Base-by-base conservation (phyloP, 768 basidiomycete species). In the Floccularia luteovirens region DNA sequence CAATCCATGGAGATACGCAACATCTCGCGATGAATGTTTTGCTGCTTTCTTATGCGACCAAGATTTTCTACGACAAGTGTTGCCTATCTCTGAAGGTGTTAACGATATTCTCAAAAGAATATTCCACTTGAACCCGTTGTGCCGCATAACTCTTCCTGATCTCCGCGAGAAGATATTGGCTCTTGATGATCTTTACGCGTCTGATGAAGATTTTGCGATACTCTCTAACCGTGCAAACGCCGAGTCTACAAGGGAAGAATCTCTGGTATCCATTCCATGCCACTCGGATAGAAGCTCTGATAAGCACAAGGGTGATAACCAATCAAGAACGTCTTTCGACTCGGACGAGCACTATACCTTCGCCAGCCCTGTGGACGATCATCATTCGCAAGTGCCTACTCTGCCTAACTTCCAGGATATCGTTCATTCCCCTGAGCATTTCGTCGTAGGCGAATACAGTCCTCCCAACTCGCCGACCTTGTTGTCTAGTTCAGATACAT, bases 1-100 rank as follows among this genome's bases (percentile, higher is more conserved):
- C 19, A 81, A 79, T 48, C 85, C 86, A 8, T 92, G 90, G 90
- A 67, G 72, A 38, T 71, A 74, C 48, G 86, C 88, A 3, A 74
- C 67, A 48, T 67, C 66, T 44, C 69, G 60, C 21, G 87, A 91
- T 61, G 72, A 75, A 36, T 79, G 75, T 43, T 91, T 82, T 63
- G 53, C 64, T 6, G 71, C 75, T 11, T 91, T 69, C 63, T 57
- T 84, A 43, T 62, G 70, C 45, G 67, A 89, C 52, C 67, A 63
- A 32, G 61, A 84, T 49, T 82, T 78, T 53, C 72, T 91, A 27
- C 70, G 70, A 34, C 59, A 70, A 14, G 75, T 79, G 44, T 70
- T 91, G 14, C 88, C 87, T 21, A 84, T 92, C 51, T 89, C 88
- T 7, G 48, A 60, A 30, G 72, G 69, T 10, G 72, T 77, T 49